phyloP scores from a whole-genome alignment of 192 early-diverging fungal genomes.

The Entomortierella lignicola region DNA sequence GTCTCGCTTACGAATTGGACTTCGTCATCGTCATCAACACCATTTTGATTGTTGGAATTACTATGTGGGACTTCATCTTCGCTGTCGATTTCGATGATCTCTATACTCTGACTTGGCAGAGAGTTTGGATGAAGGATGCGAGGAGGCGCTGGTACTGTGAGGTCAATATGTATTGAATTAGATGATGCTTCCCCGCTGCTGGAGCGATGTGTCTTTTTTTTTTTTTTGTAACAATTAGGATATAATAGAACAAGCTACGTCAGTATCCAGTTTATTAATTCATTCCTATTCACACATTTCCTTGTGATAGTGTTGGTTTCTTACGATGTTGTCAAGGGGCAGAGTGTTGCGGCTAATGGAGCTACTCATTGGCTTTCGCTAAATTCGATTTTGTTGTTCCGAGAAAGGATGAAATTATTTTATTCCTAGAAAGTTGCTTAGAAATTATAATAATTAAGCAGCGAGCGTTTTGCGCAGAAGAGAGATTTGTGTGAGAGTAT shows the following conservation, averaged over 20 bases:
- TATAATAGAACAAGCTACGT: neutral
- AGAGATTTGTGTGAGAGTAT: too few relatives aligned
- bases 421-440: too few relatives aligned
- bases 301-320: neutral
- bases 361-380: too few relatives aligned
- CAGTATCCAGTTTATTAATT: neutral
- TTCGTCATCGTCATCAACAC: slow-evolving; percentile 25
- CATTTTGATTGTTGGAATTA: neutral
- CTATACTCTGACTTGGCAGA: slow-evolving; percentile 28
- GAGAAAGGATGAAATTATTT: too few relatives aligned
- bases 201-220: neutral
- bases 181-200: neutral
- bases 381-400: too few relatives aligned
- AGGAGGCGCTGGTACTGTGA: slow-evolving; percentile 20
- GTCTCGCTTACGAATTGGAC: slow-evolving; percentile 22
- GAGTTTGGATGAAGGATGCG: slow-evolving; percentile 20
- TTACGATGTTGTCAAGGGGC: neutral
- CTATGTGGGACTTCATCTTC: slow-evolving; percentile 14
- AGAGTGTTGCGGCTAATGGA: neutral
- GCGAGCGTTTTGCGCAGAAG: too few relatives aligned
- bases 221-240: neutral
- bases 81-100: slow-evolving; percentile 33
- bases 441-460: too few relatives aligned
- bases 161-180: slow-evolving; percentile 8
- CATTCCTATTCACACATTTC: too few relatives aligned